phyloP scores from a whole-genome alignment of 2,329 filamentous ascomycete genomes.

The Paecilomyces formosus region DNA sequence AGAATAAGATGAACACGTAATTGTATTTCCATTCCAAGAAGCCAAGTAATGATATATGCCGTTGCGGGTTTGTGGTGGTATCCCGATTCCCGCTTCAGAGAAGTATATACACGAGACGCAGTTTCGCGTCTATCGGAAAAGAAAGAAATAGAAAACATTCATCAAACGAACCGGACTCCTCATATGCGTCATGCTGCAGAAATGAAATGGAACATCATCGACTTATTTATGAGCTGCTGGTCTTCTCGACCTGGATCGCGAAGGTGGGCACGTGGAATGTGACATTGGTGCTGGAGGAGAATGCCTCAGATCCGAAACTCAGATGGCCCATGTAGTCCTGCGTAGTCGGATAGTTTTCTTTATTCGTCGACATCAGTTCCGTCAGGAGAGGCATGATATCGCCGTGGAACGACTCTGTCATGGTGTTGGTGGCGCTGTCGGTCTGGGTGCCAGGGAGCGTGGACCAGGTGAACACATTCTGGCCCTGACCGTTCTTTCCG shows the following conservation, averaged over 20 bases:
- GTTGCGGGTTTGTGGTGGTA: background rate
- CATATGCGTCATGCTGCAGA: background rate
- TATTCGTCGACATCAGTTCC: background rate
- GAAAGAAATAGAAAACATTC: background rate
- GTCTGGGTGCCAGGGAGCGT: too few relatives aligned
- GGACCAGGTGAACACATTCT: constrained; percentile 43
- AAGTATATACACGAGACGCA: background rate
- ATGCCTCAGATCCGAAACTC: background rate
- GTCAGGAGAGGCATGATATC: constrained; percentile 42
- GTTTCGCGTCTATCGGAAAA: background rate
- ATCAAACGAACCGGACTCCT: background rate
- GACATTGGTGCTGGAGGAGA: background rate
- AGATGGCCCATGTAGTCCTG: background rate
- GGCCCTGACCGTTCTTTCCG: background rate
- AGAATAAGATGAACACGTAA: too few relatives aligned
- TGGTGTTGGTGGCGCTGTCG: constrained; percentile 19
- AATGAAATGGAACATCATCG: background rate
- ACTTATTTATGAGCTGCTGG: background rate
- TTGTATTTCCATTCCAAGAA: background rate
- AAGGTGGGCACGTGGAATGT: background rate
- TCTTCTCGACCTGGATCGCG: background rate
- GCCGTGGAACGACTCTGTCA: constrained; percentile 37
- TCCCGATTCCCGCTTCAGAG: background rate
- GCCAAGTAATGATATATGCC: background rate
- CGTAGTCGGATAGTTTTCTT: background rate